Evolutionary conservation across 2,329 filamentous ascomycete genomes (phyloP).

Genomic region (Neopestalotiopsis rosae): DNA sequence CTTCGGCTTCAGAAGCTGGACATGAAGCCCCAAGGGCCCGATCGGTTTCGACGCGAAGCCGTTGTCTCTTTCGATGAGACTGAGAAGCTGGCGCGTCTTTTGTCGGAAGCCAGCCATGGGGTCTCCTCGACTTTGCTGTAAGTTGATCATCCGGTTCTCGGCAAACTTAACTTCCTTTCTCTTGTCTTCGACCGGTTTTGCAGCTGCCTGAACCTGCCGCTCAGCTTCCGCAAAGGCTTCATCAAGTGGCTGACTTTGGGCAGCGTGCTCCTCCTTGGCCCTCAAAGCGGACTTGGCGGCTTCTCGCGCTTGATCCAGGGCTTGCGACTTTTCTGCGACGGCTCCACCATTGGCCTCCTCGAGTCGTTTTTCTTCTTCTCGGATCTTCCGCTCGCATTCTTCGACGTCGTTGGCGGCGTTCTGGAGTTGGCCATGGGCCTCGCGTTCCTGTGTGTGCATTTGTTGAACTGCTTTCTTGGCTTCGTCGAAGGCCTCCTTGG

Average conservation of each 20-base stretch:
- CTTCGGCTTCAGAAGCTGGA: constrained; percentile 77
- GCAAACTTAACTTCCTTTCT: constrained; percentile 58
- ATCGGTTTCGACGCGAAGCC: constrained; percentile 76
- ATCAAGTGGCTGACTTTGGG: constrained; percentile 29
- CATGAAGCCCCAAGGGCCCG: constrained; percentile 81
- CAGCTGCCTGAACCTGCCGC: constrained; percentile 32
- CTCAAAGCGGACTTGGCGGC: constrained; percentile 48
- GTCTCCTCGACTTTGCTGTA: constrained; percentile 64
- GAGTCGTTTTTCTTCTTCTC: constrained; percentile 65
- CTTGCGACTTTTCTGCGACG: constrained; percentile 63
- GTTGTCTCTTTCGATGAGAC: constrained; percentile 70
- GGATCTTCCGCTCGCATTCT: constrained; percentile 53
- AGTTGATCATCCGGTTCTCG: constrained; percentile 52
- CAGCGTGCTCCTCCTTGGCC: constrained; percentile 30
- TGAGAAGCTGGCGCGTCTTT: constrained; percentile 67
- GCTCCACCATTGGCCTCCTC: constrained; percentile 72
- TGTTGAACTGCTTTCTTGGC: constrained; percentile 59
- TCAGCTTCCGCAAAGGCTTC: constrained; percentile 36
- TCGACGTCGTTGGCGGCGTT: constrained; percentile 53
- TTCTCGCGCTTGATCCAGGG: constrained; percentile 64
- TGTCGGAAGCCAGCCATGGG: constrained; percentile 68
- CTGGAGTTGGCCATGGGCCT: constrained; percentile 65
- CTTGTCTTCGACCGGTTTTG: constrained; percentile 47
- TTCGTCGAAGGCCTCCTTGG: constrained; percentile 57
- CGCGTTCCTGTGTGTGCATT: constrained; percentile 68